Base-by-base conservation (phyloP, 2,329 filamentous ascomycete species). In the Colletotrichum gloeosporioides region DNA sequence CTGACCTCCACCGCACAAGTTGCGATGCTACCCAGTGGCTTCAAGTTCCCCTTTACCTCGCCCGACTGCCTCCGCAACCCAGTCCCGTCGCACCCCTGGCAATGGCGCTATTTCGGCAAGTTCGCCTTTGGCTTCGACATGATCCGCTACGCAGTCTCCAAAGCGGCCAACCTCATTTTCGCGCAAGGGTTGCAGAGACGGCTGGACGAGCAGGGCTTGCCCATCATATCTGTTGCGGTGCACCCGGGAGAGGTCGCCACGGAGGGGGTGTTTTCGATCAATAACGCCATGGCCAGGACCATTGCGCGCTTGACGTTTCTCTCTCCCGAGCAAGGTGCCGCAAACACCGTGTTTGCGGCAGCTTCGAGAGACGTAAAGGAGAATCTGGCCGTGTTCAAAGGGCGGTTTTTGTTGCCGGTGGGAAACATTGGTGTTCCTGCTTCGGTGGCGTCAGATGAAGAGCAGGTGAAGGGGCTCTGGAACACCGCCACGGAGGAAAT, bases 71-170 rank as follows among this genome's bases (percentile, higher is more conserved):
- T 80, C 9, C 27, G 39, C 8, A 66, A 72, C 2, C 71, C 76
- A 1, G 61, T 79, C 1, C 67, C 66, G 2, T 69, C 65, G 2
- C 62, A 77, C 0, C 77, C 80, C 3, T 77, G 69, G 73, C 22
- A 69, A 5, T 80, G 70, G 69, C 70, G 77, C 4, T 73, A 69
- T 13, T 0, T 79, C 1, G 65, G 57, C 1, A 65, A 57, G 25
- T 70, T 69, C 59, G 6, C 79, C 4, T 79, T 80, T 53, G 53
- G 57, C 15, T 72, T 76, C 16, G 78, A 81, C 61, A 79, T 79
- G 76, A 36, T 80, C 5, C 77, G 77, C 25, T 82, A 80, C 66
- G 77, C 62, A 77, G 62, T 80, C 6, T 74, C 79, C 64, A 81
- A 80, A 63, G 72, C 78, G 4, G 79, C 78, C 8, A 77, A 77